These are phyloP conservation scores for Aspergillus mulundensis DNA, from an alignment of 495 filamentous ascomycete genomes.

Conservation along the genomic window DNA sequence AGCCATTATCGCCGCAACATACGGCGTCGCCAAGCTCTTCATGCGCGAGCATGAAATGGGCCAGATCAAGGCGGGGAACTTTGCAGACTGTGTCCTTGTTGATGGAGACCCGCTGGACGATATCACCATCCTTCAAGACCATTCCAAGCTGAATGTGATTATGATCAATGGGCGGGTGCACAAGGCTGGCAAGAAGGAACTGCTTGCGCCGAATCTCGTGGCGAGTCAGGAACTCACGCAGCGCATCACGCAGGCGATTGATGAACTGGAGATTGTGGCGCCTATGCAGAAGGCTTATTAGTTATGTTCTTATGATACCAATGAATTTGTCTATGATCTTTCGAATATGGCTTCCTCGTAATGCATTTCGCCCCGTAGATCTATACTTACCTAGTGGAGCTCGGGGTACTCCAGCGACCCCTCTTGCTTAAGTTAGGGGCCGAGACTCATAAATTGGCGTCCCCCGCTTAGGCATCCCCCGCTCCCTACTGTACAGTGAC, in stretches of 20 bases:
- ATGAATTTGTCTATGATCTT: background rate
- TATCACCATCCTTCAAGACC: slow-evolving; percentile 43
- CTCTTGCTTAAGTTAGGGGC: background rate
- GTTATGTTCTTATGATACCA: background rate
- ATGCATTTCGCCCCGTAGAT: too few species aligned
- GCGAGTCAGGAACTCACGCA: background rate
- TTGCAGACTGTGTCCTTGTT: slow-evolving; percentile 46
- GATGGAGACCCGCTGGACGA: slow-evolving; percentile 46
- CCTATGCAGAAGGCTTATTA: background rate
- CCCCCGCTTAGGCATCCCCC: too few species aligned
- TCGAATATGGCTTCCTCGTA: too few species aligned
- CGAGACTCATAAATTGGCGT: background rate
- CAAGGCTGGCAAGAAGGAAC: slow-evolving; percentile 18
- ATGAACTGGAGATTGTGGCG: background rate
- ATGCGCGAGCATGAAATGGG: slow-evolving; percentile 45
- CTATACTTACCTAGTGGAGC: too few species aligned
- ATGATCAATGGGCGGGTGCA: slow-evolving; percentile 47
- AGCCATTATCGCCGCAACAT: slow-evolving; percentile 43
- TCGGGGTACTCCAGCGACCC: too few species aligned
- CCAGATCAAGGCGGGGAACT: slow-evolving; percentile 45
- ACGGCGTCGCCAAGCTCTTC: slow-evolving; percentile 41
- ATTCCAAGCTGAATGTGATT: slow-evolving; percentile 42
- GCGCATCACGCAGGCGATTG: background rate
- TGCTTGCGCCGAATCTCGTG: background rate
- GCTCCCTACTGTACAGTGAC: too few species aligned